Percentiles rank a stretch among this genome's conserved stretches.
phyloP scores from a whole-genome alignment of 148 eudicot genomes.

The Gaultheria prostrata region DNA sequence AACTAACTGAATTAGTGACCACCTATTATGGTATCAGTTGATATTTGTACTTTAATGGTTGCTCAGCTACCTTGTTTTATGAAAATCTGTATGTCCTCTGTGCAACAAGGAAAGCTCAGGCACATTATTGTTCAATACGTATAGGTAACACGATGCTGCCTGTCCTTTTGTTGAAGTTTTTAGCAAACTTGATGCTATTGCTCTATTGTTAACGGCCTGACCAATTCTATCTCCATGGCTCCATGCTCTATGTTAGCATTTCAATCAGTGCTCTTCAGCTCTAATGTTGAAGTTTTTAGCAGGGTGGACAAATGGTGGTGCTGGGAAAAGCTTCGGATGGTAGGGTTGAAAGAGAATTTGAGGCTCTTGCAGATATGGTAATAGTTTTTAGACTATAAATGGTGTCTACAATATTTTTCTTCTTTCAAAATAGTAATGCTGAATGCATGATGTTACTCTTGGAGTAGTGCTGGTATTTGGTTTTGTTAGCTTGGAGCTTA shows the following conservation, averaged over 20 bases:
- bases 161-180: background rate
- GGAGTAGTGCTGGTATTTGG: background rate
- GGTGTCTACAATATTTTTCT: background rate
- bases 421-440: background rate
- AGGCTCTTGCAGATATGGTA: slow-evolving; percentile 67
- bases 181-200: background rate
- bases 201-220: background rate
- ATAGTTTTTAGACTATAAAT: slow-evolving; percentile 6
- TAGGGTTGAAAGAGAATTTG: slow-evolving; percentile 65
- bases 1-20: background rate
- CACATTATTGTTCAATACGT: background rate
- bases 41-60: background rate
- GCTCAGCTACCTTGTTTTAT: background rate
- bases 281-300: slow-evolving; percentile 6
- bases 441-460: background rate
- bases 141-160: background rate
- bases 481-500: background rate
- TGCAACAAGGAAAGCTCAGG: background rate
- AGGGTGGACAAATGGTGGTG: slow-evolving; percentile 87
- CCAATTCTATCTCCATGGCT: background rate
- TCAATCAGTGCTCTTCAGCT: background rate
- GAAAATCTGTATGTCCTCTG: background rate
- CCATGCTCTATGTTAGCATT: background rate
- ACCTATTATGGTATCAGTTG: background rate
- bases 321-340: slow-evolving; percentile 62